Percentiles rank a stretch among this genome's conserved stretches.
phyloP scores from a whole-genome alignment of 345 rosid species.

The Odontarrhena argentea region DNA sequence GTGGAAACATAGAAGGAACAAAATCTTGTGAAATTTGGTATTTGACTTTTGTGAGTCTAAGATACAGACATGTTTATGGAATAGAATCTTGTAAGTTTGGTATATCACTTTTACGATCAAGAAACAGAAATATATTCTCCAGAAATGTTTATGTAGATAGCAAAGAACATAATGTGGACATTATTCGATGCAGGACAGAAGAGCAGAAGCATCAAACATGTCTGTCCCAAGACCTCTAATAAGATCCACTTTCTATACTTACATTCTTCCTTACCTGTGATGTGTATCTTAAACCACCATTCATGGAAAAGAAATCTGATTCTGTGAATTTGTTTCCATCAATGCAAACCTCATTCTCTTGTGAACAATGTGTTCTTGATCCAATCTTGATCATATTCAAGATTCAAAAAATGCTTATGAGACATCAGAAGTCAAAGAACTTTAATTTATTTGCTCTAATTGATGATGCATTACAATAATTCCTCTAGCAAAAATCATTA shows the following conservation, averaged over 20 bases:
- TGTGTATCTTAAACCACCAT: slow-evolving; percentile 15
- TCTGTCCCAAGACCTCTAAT: slow-evolving; percentile 6
- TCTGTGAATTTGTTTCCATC: background rate
- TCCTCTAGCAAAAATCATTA: slow-evolving; percentile 24
- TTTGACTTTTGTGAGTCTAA: background rate
- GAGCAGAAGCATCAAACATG: slow-evolving; percentile 30
- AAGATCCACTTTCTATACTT: background rate
- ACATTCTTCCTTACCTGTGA: background rate
- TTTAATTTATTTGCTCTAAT: slow-evolving; percentile 20
- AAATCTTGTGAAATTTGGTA: background rate
- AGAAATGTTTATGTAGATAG: background rate
- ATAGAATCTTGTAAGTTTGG: slow-evolving; percentile 27
- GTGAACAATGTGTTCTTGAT: slow-evolving; percentile 16
- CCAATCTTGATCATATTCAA: background rate
- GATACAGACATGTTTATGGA: slow-evolving; percentile 16
- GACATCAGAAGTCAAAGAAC: background rate
- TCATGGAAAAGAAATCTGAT: slow-evolving; percentile 1
- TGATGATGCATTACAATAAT: slow-evolving; percentile 27
- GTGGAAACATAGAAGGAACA: too few species aligned
- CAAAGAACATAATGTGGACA: slow-evolving; percentile 23
- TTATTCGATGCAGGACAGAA: slow-evolving; percentile 31
- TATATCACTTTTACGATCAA: slow-evolving; percentile 2
- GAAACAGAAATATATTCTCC: background rate
- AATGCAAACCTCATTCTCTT: background rate
- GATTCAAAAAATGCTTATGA: slow-evolving; percentile 3